These are phyloP conservation scores for Cercospora zeina DNA, from an alignment of 2,329 filamentous ascomycete species.

Conservation along the genomic window DNA sequence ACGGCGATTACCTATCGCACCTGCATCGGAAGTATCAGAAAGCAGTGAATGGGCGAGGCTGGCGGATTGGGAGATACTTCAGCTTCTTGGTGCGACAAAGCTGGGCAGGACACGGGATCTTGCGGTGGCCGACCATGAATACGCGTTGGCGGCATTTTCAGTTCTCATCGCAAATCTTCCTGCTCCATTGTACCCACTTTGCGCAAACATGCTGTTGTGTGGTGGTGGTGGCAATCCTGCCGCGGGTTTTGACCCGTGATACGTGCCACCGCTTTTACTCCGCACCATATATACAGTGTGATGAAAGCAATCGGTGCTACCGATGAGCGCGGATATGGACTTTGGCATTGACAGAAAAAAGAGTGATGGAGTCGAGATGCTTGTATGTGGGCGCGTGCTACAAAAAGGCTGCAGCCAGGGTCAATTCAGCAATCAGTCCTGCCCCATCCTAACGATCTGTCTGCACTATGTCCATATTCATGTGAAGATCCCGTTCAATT, in stretches of 20 bases:
- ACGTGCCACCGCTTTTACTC: neutral
- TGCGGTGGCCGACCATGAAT: constrained; percentile 26
- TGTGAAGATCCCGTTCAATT: no score
- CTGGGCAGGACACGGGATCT: constrained; percentile 34
- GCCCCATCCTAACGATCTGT: no score
- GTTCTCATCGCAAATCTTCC: neutral
- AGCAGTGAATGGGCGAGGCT: neutral
- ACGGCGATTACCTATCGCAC: constrained; percentile 29
- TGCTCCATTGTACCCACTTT: neutral
- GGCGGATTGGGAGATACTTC: neutral
- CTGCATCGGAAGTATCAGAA: constrained; percentile 9
- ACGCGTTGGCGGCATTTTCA: constrained; percentile 16
- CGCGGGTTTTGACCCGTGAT: neutral
- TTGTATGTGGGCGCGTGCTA: no score
- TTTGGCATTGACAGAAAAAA: no score
- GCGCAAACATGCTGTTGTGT: neutral
- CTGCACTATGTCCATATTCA: no score
- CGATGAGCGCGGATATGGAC: no score
- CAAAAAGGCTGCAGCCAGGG: no score
- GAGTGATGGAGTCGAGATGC: no score
- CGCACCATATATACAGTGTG: neutral
- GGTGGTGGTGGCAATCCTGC: neutral
- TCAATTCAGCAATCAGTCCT: no score
- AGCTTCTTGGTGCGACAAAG: constrained; percentile 26
- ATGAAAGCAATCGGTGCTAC: neutral